Evolutionary conservation across 1,139 yeast species (phyloP).

Genomic region (Suhomyces bokatorum): DNA sequence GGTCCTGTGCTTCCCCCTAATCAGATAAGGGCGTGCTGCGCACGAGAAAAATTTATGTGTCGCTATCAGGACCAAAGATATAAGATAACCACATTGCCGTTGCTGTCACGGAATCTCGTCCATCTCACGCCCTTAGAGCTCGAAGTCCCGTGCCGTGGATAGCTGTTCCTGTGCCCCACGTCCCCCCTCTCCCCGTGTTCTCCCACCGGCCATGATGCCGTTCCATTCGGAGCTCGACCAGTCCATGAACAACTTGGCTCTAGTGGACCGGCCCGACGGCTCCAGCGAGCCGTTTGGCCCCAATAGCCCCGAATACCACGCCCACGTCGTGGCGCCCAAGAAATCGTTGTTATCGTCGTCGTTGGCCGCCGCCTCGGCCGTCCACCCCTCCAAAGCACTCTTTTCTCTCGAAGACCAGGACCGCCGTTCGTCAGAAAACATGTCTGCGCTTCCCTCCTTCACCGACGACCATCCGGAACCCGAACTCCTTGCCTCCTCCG

Average conservation of each 20-base stretch:
- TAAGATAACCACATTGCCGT: neutral
- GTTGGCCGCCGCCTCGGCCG: slow-evolving; percentile 24
- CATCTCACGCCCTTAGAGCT: no score
- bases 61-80: neutral
- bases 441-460: slow-evolving; percentile 6
- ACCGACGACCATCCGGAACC: slow-evolving; percentile 54
- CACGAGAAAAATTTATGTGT: slow-evolving; percentile 8
- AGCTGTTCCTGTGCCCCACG: neutral
- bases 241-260: slow-evolving; percentile 10
- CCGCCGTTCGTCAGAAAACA: slow-evolving; percentile 1
- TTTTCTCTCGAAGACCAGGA: slow-evolving; percentile 10
- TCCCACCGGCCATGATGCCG: slow-evolving; percentile 9
- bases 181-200: neutral
- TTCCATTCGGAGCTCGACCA: slow-evolving; percentile 11
- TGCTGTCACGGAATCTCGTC: no score
- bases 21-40: slow-evolving; percentile 10
- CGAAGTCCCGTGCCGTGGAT: no score
- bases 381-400: slow-evolving; percentile 3
- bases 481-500: slow-evolving; percentile 53
- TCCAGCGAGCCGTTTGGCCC: neutral
- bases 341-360: slow-evolving; percentile 31
- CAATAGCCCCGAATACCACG: slow-evolving; percentile 1
- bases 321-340: slow-evolving; percentile 13
- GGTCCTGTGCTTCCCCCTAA: slow-evolving; percentile 1
- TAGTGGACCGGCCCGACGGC: slow-evolving; percentile 7